These are phyloP conservation scores for Candida argentea DNA, from an alignment of 805 yeast species.

Conservation along the genomic window DNA sequence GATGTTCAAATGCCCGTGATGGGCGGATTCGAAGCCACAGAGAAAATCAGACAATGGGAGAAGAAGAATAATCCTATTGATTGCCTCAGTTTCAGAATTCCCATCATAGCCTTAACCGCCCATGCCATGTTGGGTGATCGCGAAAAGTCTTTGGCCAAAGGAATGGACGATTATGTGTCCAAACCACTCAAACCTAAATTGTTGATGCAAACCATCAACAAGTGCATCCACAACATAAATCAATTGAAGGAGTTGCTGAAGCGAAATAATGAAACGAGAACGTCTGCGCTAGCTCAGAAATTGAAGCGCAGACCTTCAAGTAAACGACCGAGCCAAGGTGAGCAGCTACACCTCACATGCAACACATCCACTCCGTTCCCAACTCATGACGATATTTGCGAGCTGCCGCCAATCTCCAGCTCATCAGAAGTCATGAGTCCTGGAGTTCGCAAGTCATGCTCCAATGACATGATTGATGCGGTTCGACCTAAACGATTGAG, in stretches of 20 bases:
- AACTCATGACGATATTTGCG: no score
- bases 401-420: no score
- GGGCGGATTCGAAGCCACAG: constrained; percentile 93
- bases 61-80: constrained; percentile 64
- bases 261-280: constrained; percentile 34
- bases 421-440: no score
- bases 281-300: constrained; percentile 37
- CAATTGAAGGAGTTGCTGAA: constrained; percentile 49
- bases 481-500: constrained; percentile 23
- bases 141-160: constrained; percentile 76
- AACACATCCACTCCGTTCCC: no score
- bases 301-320: constrained; percentile 30
- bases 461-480: constrained; percentile 15
- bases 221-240: constrained; percentile 64
- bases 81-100: constrained; percentile 63
- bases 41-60: constrained; percentile 82
- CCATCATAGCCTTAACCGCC: constrained; percentile 84
- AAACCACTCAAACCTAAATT: constrained; percentile 81
- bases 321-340: no score
- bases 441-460: constrained; percentile 15
- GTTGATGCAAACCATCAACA: constrained; percentile 74
- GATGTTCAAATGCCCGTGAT: constrained; percentile 94
- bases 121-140: constrained; percentile 94
- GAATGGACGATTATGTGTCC: constrained; percentile 86
- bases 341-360: no score